These are phyloP conservation scores for Penicillium psychrosexuale DNA, from an alignment of 2,329 filamentous ascomycete genomes.

Conservation along the genomic window DNA sequence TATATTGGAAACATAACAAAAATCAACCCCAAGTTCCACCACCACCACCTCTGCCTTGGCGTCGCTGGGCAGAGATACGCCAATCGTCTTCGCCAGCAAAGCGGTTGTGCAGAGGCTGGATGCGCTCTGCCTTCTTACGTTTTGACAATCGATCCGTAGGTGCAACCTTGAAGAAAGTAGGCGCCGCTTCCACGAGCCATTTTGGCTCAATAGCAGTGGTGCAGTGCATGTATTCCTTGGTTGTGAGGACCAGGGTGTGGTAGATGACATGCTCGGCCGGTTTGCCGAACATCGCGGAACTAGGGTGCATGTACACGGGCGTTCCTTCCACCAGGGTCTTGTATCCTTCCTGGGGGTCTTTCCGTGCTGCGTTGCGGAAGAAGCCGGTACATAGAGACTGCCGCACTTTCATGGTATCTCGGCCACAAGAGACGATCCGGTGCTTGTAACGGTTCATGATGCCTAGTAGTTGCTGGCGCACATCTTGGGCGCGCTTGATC, in stretches of 20 bases:
- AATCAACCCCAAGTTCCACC: constrained; percentile 81
- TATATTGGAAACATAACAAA: constrained; percentile 6
- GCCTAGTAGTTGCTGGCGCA: constrained; percentile 83
- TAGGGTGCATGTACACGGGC: constrained; percentile 90
- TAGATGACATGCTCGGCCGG: constrained; percentile 96
- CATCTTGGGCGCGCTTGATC: constrained; percentile 86
- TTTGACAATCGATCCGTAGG: constrained; percentile 82
- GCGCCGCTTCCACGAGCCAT: constrained; percentile 90
- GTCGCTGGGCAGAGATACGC: constrained; percentile 83
- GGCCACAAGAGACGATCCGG: constrained; percentile 75
- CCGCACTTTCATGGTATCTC: constrained; percentile 80
- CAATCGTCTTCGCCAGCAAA: constrained; percentile 93
- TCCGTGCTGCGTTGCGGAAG: constrained; percentile 91
- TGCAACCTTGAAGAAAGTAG: constrained; percentile 97
- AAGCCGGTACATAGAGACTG: constrained; percentile 89
- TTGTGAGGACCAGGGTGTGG: constrained; percentile 56
- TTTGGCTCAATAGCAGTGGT: constrained; percentile 93
- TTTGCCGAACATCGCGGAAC: constrained; percentile 89
- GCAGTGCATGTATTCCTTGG: constrained; percentile 97
- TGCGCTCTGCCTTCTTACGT: constrained; percentile 88
- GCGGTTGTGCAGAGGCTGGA: constrained; percentile 91
- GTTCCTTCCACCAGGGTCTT: constrained; percentile 96
- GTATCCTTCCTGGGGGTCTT: constrained; percentile 94
- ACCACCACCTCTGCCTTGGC: constrained; percentile 76
- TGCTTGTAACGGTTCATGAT: constrained; percentile 94